Conservation (phyloP, 495 filamentous ascomycete genomes). For the Aspergillus cavernicola region DNA sequence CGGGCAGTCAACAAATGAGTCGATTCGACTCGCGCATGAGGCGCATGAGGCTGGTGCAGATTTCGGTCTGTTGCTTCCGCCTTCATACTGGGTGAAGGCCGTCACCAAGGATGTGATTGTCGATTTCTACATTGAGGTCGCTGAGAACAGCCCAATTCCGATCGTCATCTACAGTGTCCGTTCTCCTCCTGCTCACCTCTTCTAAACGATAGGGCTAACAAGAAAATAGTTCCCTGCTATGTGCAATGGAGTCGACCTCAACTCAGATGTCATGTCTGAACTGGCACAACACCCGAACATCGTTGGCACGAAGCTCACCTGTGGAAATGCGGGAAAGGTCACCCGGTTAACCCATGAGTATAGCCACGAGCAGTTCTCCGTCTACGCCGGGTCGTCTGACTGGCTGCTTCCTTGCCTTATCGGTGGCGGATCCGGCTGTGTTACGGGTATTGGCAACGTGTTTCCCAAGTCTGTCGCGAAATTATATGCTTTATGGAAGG, state of each 20-base stretch:
- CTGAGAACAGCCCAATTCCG: conserved; percentile 43
- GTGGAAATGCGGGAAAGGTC: conserved; percentile 60
- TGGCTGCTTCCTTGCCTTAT: conserved; percentile 51
- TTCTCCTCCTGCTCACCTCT: neutral
- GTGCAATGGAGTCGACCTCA: conserved; percentile 62
- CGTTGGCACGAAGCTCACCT: conserved; percentile 65
- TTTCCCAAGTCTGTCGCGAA: conserved; percentile 61
- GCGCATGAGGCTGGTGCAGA: conserved; percentile 50
- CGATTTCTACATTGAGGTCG: conserved; percentile 55
- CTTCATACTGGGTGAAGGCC: conserved; percentile 55
- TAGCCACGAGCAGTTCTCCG: conserved; percentile 48
- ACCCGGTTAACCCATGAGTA: conserved; percentile 49
- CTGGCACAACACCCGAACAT: conserved; percentile 49
- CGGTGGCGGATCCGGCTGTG: conserved; percentile 57
- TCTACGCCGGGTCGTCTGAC: conserved; percentile 62
- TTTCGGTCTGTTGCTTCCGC: conserved; percentile 54
- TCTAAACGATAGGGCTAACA: neutral
- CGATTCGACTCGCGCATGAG: conserved; percentile 60
- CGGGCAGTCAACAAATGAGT: conserved; percentile 59
- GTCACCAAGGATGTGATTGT: conserved; percentile 53
- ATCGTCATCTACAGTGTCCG: conserved; percentile 55
- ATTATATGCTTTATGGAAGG: conserved; percentile 60
- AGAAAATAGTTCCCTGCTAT: conserved; percentile 55
- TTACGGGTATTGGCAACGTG: conserved; percentile 65
- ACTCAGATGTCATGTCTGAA: conserved; percentile 50